These are phyloP conservation scores for Exophiala aquamarina DNA, from an alignment of 2,329 filamentous ascomycete species.

Conservation along the genomic window DNA sequence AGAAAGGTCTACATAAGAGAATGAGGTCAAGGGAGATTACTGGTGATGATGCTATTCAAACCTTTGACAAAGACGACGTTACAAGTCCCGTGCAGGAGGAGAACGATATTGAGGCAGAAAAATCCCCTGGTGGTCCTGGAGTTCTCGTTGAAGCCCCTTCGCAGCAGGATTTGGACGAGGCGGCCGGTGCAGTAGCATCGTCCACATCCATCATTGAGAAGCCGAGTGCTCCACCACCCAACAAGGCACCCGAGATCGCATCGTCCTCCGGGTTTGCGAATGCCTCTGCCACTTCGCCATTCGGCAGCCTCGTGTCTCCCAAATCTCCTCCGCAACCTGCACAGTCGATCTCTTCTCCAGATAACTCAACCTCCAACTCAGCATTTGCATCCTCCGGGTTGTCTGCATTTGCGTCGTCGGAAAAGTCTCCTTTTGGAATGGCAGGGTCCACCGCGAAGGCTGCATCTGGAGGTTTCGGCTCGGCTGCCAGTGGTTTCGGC, in stretches of 20 bases:
- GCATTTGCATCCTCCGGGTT: slow-evolving; percentile 64
- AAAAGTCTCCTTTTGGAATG: slow-evolving; percentile 63
- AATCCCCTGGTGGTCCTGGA: slow-evolving; percentile 27
- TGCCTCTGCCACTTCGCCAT: slow-evolving; percentile 44
- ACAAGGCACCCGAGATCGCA: slow-evolving; percentile 8
- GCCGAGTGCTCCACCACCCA: not conserved
- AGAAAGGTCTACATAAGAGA: slow-evolving; percentile 32
- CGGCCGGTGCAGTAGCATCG: not conserved
- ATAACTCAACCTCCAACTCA: slow-evolving; percentile 52
- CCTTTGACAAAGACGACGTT: slow-evolving; percentile 19
- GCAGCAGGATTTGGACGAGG: slow-evolving; percentile 16
- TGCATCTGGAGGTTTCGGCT: slow-evolving; percentile 32
- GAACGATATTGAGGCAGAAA: slow-evolving; percentile 23
- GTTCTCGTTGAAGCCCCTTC: slow-evolving; percentile 19
- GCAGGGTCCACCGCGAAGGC: slow-evolving; percentile 45
- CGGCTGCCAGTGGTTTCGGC: slow-evolving; percentile 29
- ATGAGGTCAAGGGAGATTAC: slow-evolving; percentile 35
- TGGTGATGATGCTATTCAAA: slow-evolving; percentile 16
- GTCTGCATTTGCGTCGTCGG: slow-evolving; percentile 61
- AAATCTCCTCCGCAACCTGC: slow-evolving; percentile 29
- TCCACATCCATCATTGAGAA: slow-evolving; percentile 1
- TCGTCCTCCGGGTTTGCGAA: slow-evolving; percentile 41
- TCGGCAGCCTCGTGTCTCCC: slow-evolving; percentile 36
- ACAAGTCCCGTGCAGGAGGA: slow-evolving; percentile 27
- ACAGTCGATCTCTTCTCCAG: slow-evolving; percentile 22